These are phyloP conservation scores for Nemania serpens DNA, from an alignment of 2,329 filamentous ascomycete species.

Conservation along the genomic window DNA sequence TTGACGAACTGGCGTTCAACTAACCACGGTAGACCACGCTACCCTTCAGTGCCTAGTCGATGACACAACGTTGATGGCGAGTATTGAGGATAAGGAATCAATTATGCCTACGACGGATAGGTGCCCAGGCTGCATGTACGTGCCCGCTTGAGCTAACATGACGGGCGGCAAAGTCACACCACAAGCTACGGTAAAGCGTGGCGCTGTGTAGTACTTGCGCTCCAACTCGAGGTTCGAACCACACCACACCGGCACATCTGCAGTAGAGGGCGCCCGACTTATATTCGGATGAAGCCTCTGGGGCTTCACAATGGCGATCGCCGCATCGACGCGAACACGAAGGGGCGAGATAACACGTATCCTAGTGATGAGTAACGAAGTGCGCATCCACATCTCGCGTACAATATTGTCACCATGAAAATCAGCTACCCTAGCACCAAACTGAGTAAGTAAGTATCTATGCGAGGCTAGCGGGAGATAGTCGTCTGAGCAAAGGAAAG, in stretches of 20 bases:
- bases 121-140: constrained; percentile 15
- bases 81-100: constrained; percentile 16
- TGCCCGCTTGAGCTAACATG: constrained; percentile 9
- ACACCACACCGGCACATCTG: constrained; percentile 13
- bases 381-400: too few relatives aligned
- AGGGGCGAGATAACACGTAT: constrained; percentile 1
- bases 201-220: constrained; percentile 15
- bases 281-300: constrained; percentile 23
- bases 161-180: constrained; percentile 22
- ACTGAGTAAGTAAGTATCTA: too few relatives aligned
- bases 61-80: constrained; percentile 13
- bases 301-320: constrained; percentile 1
- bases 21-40: constrained; percentile 19
- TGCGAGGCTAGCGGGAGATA: too few relatives aligned
- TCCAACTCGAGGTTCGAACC: constrained; percentile 15
- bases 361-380: too few relatives aligned
- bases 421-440: too few relatives aligned
- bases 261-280: constrained; percentile 19
- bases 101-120: constrained; percentile 19
- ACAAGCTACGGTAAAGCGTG: constrained; percentile 12
- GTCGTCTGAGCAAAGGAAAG: background rate
- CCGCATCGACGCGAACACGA: constrained; percentile 3
- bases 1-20: constrained; percentile 20
- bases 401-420: too few relatives aligned
- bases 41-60: constrained; percentile 14